Evolutionary conservation across 1,284 basidiomycete genomes (phyloP), one percentile per base, ranked within the genome.

Genomic region (Erythrobasidium hasegawianum): DNA sequence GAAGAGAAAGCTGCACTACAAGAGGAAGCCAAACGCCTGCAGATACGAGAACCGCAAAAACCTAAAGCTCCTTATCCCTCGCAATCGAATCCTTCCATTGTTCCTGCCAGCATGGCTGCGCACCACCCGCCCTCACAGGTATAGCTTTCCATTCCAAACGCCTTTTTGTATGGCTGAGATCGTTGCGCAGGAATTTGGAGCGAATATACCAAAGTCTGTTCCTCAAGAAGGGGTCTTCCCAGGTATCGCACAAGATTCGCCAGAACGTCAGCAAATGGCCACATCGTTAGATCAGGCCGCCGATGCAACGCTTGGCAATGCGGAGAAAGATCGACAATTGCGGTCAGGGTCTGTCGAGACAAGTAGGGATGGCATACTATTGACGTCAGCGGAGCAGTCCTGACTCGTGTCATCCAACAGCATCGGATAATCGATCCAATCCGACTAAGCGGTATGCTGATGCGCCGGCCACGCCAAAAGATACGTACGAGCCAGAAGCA

Each of bases 221-320:
- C 62, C 62, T 7, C 50, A 65, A 20, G 62, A 65, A 33, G 20
- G 27, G 24, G 43, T 58, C n/a, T 65, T 65, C 47, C 62, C 62
- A 7, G 55, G 55, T 22, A 58, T 65, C n/a, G 62, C 62, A 10
- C 27, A 65, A 27, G 62, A 58, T n/a, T 57, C 62, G 2, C 62
- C 62, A 18, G 62, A 65, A 57, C 56, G 62, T 41, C 55, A 65
- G 20, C 55, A 57, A 29, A 65, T 65, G 62, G 62, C 62, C 16
- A 47, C 62, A 27, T 45, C 55, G 9, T 38, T 65, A 16, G 62
- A 65, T 18, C 18, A 54, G 18, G 52, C 52, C 24, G 55, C 62
- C 1, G 49, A 65, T 22, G 57, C 38, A 29, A 65, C 26, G 7
- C 55, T 65, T 40, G 62, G 62, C 20, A 65, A 58, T 16, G 56